A percentile compares a stretch with the other conserved stretches of the same genome.
phyloP scores from a whole-genome alignment of 805 yeast genomes.

The Saccharomycopsis vini region DNA sequence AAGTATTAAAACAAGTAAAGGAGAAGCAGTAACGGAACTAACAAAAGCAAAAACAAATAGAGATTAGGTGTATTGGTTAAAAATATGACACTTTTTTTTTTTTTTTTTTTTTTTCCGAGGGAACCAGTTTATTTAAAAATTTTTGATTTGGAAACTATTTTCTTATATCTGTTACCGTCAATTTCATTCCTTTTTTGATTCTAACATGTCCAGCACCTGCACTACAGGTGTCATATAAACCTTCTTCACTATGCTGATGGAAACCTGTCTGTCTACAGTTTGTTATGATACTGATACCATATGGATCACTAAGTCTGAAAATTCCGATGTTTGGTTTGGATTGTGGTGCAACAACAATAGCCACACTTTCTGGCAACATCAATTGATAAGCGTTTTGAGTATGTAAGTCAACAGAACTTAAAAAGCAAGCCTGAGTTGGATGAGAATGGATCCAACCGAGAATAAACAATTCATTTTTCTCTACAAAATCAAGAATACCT shows the following conservation, averaged over 20 bases:
- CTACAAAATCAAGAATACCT: slow-evolving; percentile 45
- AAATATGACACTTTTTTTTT: too few species aligned
- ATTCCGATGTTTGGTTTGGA: slow-evolving; percentile 42
- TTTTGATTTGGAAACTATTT: not conserved
- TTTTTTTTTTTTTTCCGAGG: too few species aligned
- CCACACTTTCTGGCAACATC: slow-evolving; percentile 62
- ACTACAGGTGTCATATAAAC: slow-evolving; percentile 42
- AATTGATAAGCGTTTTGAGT: slow-evolving; percentile 62
- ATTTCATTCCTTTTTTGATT: slow-evolving; percentile 37
- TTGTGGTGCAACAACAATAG: slow-evolving; percentile 55
- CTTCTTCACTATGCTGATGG: slow-evolving; percentile 50
- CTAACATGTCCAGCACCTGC: slow-evolving; percentile 42
- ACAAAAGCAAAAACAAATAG: too few species aligned
- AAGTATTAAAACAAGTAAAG: too few species aligned
- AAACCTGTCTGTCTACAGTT: slow-evolving; percentile 42
- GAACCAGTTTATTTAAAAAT: too few species aligned
- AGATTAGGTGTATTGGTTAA: too few species aligned
- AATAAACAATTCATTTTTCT: slow-evolving; percentile 47
- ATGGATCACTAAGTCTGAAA: slow-evolving; percentile 57
- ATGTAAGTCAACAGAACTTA: slow-evolving; percentile 58
- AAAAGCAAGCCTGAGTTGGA: slow-evolving; percentile 63
- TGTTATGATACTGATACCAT: slow-evolving; percentile 49
- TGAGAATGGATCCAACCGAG: slow-evolving; percentile 72
- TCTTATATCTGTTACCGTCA: slow-evolving; percentile 42
- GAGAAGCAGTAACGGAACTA: too few species aligned